Percentiles rank a stretch among this genome's conserved stretches.
These are phyloP conservation scores for Scalesia atractyloides DNA, from an alignment of 129 eudicot genomes.

Conservation along the genomic window DNA sequence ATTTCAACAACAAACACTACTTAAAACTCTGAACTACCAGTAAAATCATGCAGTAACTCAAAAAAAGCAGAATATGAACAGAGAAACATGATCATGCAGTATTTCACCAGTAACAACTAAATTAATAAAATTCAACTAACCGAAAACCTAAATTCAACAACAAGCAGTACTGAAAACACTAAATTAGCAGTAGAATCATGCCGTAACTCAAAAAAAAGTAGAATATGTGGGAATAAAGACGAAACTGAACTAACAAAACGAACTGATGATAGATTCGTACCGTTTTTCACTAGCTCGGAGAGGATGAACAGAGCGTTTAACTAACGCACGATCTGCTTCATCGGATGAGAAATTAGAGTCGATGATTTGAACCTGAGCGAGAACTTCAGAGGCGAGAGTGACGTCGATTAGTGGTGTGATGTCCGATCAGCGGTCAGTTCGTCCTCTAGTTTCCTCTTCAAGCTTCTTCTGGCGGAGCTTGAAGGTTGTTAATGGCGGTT, in stretches of 20 bases:
- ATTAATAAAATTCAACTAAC: too few relatives aligned
- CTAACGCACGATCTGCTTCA: conserved; percentile 47
- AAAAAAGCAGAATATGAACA: conserved; percentile 4
- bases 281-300: conserved; percentile 61
- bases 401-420: conserved; percentile 30
- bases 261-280: conserved; percentile 14
- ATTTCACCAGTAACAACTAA: too few relatives aligned
- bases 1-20: conserved; percentile 3
- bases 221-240: background rate
- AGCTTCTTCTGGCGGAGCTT: conserved; percentile 55
- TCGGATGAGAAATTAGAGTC: conserved; percentile 35
- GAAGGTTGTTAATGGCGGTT: conserved; percentile 46
- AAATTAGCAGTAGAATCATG: background rate
- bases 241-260: background rate
- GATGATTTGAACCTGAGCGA: conserved; percentile 48
- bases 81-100: background rate
- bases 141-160: too few relatives aligned
- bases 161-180: too few relatives aligned
- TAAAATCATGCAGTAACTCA: too few relatives aligned
- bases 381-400: conserved; percentile 38
- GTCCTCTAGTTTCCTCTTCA: conserved; percentile 57
- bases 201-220: background rate
- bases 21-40: background rate
- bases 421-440: conserved; percentile 33
- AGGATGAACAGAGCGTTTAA: conserved; percentile 52